phyloP scores from a whole-genome alignment of 2,329 filamentous ascomycete genomes.

The Phialophora tarda region DNA sequence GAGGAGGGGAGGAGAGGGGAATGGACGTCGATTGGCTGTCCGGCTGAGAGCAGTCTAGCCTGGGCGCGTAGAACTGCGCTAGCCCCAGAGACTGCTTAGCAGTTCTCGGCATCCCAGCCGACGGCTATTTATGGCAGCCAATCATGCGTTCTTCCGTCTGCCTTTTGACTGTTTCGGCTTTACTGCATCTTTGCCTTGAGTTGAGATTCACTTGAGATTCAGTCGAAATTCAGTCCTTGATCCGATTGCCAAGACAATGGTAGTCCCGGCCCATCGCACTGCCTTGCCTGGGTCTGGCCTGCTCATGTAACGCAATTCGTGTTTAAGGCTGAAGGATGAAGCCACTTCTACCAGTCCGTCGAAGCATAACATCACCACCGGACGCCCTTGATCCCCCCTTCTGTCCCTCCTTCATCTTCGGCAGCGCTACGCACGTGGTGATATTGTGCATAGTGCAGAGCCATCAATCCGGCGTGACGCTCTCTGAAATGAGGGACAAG shows the following conservation, averaged over 20 bases:
- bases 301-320: slow-evolving; percentile 9
- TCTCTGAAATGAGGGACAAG: slow-evolving; percentile 1
- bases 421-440: slow-evolving; percentile 7
- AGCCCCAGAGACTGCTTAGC: neutral
- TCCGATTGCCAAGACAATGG: slow-evolving; percentile 17
- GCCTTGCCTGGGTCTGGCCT: neutral
- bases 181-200: neutral
- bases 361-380: neutral
- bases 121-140: slow-evolving; percentile 1
- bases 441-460: neutral
- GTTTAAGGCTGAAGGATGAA: slow-evolving; percentile 16
- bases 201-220: neutral
- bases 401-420: slow-evolving; percentile 3
- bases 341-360: neutral
- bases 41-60: neutral
- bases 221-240: neutral
- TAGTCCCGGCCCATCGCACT: neutral
- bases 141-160: neutral
- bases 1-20: neutral
- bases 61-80: neutral
- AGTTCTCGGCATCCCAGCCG: neutral
- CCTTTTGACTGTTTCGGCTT: neutral
- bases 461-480: slow-evolving; percentile 11
- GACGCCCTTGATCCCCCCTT: neutral
- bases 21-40: slow-evolving; percentile 12